Conservation (phyloP, 257 asterid species). For the Salvia rosmarinus region DNA sequence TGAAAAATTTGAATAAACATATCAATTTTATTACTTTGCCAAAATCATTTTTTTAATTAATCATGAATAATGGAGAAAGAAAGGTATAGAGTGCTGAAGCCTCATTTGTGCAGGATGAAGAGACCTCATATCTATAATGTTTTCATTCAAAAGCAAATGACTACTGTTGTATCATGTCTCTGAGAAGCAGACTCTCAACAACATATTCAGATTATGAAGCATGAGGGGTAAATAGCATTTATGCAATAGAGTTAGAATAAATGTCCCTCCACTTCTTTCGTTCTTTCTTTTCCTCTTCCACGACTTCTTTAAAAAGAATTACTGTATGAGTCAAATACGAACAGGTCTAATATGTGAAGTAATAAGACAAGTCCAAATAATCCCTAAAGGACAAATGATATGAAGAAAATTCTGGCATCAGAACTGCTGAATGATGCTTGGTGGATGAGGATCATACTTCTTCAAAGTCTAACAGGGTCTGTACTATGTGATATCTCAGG, state of each 20-base stretch:
- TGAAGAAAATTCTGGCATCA: background rate
- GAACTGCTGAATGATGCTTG: conserved; percentile 7
- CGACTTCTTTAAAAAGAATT: background rate
- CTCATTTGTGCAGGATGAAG: background rate
- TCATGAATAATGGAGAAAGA: conserved; percentile 17
- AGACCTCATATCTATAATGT: background rate
- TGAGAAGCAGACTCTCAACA: conserved; percentile 19
- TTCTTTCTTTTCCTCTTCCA: background rate
- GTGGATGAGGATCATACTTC: background rate
- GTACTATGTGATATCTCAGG: conserved; percentile 2
- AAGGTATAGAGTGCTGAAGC: background rate
- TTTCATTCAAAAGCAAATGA: background rate
- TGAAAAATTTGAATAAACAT: conserved; percentile 40
- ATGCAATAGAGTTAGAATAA: background rate
- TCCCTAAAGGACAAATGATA: background rate
- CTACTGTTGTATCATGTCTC: background rate
- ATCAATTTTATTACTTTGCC: conserved; percentile 17
- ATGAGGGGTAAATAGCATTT: background rate
- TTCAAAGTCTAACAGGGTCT: background rate
- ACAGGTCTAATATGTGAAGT: background rate
- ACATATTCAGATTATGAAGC: conserved; percentile 5
- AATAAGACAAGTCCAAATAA: background rate
- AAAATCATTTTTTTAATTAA: background rate
- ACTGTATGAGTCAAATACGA: background rate
- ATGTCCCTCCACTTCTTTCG: background rate